Evolutionary conservation across 495 filamentous ascomycete genomes (phyloP), one percentile per base, ranked within the genome.

Genomic region (Collariella sp.): DNA sequence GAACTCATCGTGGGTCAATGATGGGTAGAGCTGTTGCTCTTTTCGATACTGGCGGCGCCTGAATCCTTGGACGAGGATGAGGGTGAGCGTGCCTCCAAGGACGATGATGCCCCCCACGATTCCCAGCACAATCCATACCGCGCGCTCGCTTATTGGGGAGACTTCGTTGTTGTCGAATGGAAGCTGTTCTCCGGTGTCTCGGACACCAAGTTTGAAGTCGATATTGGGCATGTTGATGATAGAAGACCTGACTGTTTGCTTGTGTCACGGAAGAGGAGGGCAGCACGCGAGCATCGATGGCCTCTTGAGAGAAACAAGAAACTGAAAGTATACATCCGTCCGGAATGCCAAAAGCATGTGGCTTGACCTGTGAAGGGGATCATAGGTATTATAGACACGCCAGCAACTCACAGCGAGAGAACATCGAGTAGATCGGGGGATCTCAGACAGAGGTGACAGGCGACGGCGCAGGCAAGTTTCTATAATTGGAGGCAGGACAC

Each of bases 111-210:
- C 56, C 13, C 49, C 66, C 23, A 69, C 43, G 7, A 68, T 56
- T 5, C 62, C 57, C 9, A 54, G 54, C 23, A 74, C 65, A 31
- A 71, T 44, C 72, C 70, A 74, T 7, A 39, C 36, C 23, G 31
- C 33, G 7, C 44, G 22, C 55, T 40, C 60, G 51, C 29, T 49
- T 2, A n/a, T 44, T 7, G 19, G 38, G 1, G 20, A 18, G 29
- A 20, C 1, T 7, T 3, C 42, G 9, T 48, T 12, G 7, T 54
- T 36, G 24, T 10, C 22, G 10, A 29, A 7, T 15, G 31, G 43
- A 38, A 3, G 44, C n/a, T 15, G 22, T 34, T 15, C 9, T 40
- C 13, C 22, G 19, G 40, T n/a, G 18, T 29, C 41, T 13, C 50
- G 41, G 20, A 22, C 16, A 6, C 22, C n/a, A 11, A 31, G 46